Percentiles rank a stretch among this genome's conserved stretches.
Evolutionary conservation across 441 rosid genomes (phyloP).

Genomic region (Croton setiger): DNA sequence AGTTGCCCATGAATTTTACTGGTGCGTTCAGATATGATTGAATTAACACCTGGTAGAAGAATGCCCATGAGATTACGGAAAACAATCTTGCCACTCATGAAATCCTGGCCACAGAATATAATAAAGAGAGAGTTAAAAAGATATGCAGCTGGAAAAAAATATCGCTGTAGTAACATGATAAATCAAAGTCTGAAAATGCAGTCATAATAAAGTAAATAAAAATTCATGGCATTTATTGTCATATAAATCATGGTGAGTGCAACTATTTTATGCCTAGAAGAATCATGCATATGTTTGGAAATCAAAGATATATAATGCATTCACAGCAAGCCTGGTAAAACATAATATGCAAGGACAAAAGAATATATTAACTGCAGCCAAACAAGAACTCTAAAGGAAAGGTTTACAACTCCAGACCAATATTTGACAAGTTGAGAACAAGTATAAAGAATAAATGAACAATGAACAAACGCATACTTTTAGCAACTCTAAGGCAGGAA

Average conservation of each 20-base stretch:
- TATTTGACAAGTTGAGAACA: constrained; percentile 4
- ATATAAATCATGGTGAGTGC: not conserved
- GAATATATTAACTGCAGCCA: not conserved
- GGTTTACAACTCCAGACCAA: not conserved
- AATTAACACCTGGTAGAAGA: constrained; percentile 78
- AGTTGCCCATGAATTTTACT: constrained; percentile 78
- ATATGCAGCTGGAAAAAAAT: not conserved
- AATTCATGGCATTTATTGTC: not conserved
- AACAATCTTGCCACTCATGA: constrained; percentile 95
- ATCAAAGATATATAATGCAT: not conserved
- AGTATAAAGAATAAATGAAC: constrained; percentile 18
- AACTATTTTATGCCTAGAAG: not conserved
- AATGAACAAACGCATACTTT: constrained; percentile 49
- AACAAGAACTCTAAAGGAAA: not conserved
- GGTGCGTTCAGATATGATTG: constrained; percentile 66
- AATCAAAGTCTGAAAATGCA: not conserved
- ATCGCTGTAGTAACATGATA: not conserved
- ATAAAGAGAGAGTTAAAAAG: constrained; percentile 8
- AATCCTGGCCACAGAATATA: constrained; percentile 54
- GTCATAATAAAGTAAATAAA: not conserved
- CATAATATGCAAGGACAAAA: too few relatives aligned
- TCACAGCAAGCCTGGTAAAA: too few relatives aligned
- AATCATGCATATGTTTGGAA: not conserved
- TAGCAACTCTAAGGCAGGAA: constrained; percentile 83
- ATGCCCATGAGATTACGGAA: constrained; percentile 86